These are phyloP conservation scores for Lenzites betulinus DNA, from an alignment of 768 basidiomycete genomes.

Conservation along the genomic window DNA sequence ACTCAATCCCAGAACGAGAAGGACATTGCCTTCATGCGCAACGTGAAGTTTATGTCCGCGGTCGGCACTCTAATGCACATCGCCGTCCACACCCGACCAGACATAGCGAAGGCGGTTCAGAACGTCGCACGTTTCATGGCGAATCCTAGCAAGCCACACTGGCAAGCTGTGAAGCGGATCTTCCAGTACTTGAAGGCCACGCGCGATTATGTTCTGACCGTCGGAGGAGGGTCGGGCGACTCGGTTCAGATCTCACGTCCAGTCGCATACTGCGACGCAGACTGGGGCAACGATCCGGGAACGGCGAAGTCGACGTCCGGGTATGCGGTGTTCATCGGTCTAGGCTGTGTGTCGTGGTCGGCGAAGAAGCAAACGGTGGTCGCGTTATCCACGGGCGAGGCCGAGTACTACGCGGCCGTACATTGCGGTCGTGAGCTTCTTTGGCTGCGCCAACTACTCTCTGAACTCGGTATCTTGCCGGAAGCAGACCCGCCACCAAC, in stretches of 20 bases:
- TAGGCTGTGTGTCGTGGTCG: conserved; percentile 43
- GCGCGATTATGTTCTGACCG: conserved; percentile 11
- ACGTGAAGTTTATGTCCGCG: conserved; percentile 28
- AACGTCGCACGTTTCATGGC: conserved; percentile 36
- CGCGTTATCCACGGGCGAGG: conserved; percentile 43
- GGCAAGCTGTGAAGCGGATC: conserved; percentile 41
- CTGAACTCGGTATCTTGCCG: background rate
- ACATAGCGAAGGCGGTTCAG: conserved; percentile 41
- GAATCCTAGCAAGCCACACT: conserved; percentile 39
- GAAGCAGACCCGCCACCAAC: conserved; percentile 24
- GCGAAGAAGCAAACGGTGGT: conserved; percentile 41
- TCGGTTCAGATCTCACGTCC: background rate
- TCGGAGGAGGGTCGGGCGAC: background rate
- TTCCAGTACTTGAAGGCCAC: conserved; percentile 44
- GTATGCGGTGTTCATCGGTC: conserved; percentile 33
- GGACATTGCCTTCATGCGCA: conserved; percentile 9
- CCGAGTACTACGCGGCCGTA: conserved; percentile 43
- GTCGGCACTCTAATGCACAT: conserved; percentile 40
- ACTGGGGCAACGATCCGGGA: background rate
- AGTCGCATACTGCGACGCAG: conserved; percentile 5
- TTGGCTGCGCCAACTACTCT: conserved; percentile 32
- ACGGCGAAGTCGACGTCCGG: conserved; percentile 29
- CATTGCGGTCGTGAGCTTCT: conserved; percentile 37
- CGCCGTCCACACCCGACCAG: conserved; percentile 37
- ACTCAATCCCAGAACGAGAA: background rate